A percentile compares a stretch with the other conserved stretches of the same genome.
Conservation (phyloP, 2,329 filamentous ascomycete genomes). For the Pseudogymnoascus sp. region DNA sequence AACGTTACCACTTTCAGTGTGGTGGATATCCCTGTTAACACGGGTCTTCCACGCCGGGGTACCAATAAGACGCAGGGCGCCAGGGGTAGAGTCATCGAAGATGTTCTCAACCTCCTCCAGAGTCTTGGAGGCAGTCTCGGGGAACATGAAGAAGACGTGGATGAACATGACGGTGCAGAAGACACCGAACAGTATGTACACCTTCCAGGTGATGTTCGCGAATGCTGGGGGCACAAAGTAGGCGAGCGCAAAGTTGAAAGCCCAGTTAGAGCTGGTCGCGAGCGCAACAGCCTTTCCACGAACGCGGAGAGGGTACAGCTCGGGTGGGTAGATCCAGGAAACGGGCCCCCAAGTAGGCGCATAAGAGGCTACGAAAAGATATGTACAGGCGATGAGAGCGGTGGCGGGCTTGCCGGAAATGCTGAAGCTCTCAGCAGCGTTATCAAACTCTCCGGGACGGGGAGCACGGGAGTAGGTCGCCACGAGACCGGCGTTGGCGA, state of each 20-base stretch:
- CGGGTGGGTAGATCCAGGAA: conserved; percentile 43
- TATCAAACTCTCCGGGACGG: conserved; percentile 32
- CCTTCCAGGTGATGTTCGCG: conserved; percentile 44
- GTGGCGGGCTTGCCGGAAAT: conserved; percentile 46
- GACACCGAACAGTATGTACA: conserved; percentile 48
- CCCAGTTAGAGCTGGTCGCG: conserved; percentile 46
- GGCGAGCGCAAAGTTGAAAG: conserved; percentile 45
- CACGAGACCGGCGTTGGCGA: conserved; percentile 42
- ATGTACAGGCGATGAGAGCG: conserved; percentile 59
- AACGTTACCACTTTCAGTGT: conserved; percentile 26
- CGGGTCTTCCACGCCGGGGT: conserved; percentile 23
- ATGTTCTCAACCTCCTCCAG: conserved; percentile 48
- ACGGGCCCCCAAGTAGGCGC: conserved; percentile 41
- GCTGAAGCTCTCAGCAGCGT: conserved; percentile 40
- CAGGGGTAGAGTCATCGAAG: conserved; percentile 45
- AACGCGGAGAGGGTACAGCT: conserved; percentile 43
- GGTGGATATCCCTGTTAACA: conserved; percentile 22
- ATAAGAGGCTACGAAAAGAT: conserved; percentile 53
- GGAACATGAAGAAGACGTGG: conserved; percentile 50
- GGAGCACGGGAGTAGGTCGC: conserved; percentile 37
- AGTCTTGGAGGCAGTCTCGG: conserved; percentile 50
- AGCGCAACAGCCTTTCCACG: conserved; percentile 50
- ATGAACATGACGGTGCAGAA: conserved; percentile 46
- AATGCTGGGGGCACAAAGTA: conserved; percentile 44
- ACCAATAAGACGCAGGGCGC: not conserved